Evolutionary conservation across 495 filamentous ascomycete genomes (phyloP), one percentile per base, ranked within the genome.

Genomic region (Penicillium nucicola): DNA sequence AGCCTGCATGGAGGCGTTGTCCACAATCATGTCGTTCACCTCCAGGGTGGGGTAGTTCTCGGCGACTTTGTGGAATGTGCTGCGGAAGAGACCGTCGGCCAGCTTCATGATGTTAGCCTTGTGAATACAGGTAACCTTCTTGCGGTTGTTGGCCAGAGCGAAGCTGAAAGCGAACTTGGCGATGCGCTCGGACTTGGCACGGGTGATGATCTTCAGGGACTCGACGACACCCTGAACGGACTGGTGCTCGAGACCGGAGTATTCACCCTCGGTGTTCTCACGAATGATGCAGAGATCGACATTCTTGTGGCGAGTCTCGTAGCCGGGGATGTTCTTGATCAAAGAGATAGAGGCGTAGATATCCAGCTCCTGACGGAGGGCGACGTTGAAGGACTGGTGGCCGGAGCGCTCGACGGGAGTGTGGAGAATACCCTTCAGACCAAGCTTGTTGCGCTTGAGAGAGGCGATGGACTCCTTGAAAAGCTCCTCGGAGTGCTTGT

Each of bases 41-140:
- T 95, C 89, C 50, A 98, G 76, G 28, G 89, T 92, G 38, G 93
- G 91, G 72, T 92, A 97, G 65, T 95, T 87, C 73, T 91, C 86
- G 42, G 90, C 89, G 56, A 95, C 84, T 58, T 85, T 83, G 75
- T 95, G 87, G 82, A 97, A 93, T 39, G 93, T 98, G 72, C 86
- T 90, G 65, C 93, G 87, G 86, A 98, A 98, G 51, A 98, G 86
- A 76, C 93, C 93, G 64, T 97, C 93, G 72, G 92, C 92, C 43
- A 98, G 80, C 81, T 98, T 97, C 93, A 98, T 98, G 77, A 98
- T 98, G 79, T 97, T 98, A 66, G 93, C 95, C 80, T 98, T 98
- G 83, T 98, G 95, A 62, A 98, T 96, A 74, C 91, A 96, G 55
- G 92, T 97, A 22, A 97, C 90, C 84, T 96, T 97, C 79, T 93